Percentiles rank a stretch among this genome's conserved stretches.
Conservation (phyloP, 2,329 filamentous ascomycete genomes). For the Pseudocercospora cruenta region DNA sequence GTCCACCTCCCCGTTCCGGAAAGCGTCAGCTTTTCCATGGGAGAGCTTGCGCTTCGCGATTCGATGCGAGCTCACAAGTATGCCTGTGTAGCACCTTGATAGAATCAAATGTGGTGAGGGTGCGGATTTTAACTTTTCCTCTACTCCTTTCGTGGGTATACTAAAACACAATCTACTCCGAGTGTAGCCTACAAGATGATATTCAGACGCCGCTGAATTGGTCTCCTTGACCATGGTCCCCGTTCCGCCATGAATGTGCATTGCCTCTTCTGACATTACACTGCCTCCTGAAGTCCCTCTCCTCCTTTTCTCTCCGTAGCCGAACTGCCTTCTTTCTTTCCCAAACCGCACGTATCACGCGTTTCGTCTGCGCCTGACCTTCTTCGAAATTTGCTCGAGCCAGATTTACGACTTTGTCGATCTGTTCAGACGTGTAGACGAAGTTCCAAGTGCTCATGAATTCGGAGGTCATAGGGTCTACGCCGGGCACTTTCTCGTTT, state of each 20-base stretch:
- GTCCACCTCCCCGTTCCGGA: no score
- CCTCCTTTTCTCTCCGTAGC: conserved; percentile 54
- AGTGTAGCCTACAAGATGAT: neutral
- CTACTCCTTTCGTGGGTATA: neutral
- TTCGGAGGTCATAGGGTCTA: conserved; percentile 81
- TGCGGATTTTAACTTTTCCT: neutral
- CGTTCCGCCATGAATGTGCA: conserved; percentile 26
- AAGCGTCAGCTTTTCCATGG: neutral
- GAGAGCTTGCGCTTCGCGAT: neutral
- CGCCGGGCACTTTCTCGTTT: conserved; percentile 75
- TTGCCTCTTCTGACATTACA: conserved; percentile 23
- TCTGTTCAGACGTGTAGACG: conserved; percentile 86
- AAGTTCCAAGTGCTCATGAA: conserved; percentile 99
- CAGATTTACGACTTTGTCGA: conserved; percentile 80
- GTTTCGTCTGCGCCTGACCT: conserved; percentile 75
- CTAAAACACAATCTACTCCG: neutral
- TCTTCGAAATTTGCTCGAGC: conserved; percentile 86
- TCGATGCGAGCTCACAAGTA: neutral
- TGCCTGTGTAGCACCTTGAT: neutral
- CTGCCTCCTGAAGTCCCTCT: conserved; percentile 36
- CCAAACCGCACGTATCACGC: conserved; percentile 84
- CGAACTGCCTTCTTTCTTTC: conserved; percentile 80
- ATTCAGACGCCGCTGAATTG: conserved; percentile 28
- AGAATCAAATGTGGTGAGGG: neutral
- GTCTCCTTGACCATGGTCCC: conserved; percentile 32